These are phyloP conservation scores for Ganoderma lingzhi DNA, from an alignment of 1,284 basidiomycete species.

Conservation along the genomic window DNA sequence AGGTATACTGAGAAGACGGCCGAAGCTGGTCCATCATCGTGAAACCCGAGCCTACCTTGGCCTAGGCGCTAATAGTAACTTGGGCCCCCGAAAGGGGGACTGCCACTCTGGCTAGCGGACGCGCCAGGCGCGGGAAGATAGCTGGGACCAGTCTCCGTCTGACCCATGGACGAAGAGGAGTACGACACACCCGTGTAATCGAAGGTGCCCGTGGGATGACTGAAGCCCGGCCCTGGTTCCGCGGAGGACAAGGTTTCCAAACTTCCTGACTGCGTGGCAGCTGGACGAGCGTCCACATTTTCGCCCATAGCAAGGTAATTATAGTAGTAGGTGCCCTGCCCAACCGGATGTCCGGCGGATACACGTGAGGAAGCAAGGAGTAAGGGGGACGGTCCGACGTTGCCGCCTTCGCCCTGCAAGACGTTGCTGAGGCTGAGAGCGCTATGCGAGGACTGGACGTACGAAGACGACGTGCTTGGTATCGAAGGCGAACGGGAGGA, in stretches of 20 bases:
- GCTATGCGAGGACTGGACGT: slow-evolving; percentile 30
- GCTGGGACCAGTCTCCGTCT: slow-evolving; percentile 24
- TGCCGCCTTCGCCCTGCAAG: slow-evolving; percentile 27
- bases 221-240: slow-evolving; percentile 30
- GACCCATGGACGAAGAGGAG: slow-evolving; percentile 25
- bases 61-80: slow-evolving; percentile 24
- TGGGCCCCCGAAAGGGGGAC: slow-evolving; percentile 29
- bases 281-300: slow-evolving; percentile 27
- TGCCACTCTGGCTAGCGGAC: slow-evolving; percentile 27
- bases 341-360: slow-evolving; percentile 27
- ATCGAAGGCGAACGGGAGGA: slow-evolving; percentile 38
- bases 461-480: slow-evolving; percentile 35
- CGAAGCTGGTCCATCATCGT: slow-evolving; percentile 27
- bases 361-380: slow-evolving; percentile 29
- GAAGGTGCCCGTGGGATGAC: slow-evolving; percentile 31
- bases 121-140: slow-evolving; percentile 25
- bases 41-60: slow-evolving; percentile 19
- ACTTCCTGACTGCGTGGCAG: slow-evolving; percentile 28
- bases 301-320: slow-evolving; percentile 34
- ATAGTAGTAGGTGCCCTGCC: slow-evolving; percentile 35
- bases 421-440: slow-evolving; percentile 31
- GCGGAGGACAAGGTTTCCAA: slow-evolving; percentile 31
- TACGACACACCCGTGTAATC: slow-evolving; percentile 31
- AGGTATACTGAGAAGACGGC: slow-evolving; percentile 26
- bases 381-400: slow-evolving; percentile 27